Conservation (phyloP, 108 stramenopile species). For the Skeletonema grethae region DNA sequence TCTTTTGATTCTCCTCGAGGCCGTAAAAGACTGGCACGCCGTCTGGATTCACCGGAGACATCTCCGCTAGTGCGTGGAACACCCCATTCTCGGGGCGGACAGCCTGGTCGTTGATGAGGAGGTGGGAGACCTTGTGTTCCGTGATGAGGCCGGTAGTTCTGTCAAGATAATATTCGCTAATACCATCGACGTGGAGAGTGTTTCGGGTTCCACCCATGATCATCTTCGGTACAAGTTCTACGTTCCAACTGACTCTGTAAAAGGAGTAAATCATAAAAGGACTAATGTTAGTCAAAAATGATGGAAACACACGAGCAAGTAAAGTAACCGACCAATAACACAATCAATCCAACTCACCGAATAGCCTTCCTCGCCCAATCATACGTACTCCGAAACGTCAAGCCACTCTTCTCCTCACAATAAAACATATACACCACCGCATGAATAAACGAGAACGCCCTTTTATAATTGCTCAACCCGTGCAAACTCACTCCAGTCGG, state of each 20-base stretch:
- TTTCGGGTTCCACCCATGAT: slow-evolving; percentile 69
- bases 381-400: slow-evolving; percentile 71
- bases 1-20: not conserved
- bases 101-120: slow-evolving; percentile 71
- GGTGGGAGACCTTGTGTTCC: slow-evolving; percentile 73
- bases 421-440: slow-evolving; percentile 74
- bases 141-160: slow-evolving; percentile 65
- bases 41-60: slow-evolving; percentile 33
- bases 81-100: slow-evolving; percentile 68
- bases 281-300: not conserved
- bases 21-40: slow-evolving; percentile 29
- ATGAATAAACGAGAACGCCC: slow-evolving; percentile 68
- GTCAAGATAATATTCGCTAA: slow-evolving; percentile 77
- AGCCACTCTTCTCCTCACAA: slow-evolving; percentile 58
- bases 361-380: slow-evolving; percentile 80
- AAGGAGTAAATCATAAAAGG: not conserved
- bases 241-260: slow-evolving; percentile 75
- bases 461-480: slow-evolving; percentile 73
- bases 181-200: slow-evolving; percentile 79
- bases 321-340: not conserved
- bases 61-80: slow-evolving; percentile 59
- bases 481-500: slow-evolving; percentile 73
- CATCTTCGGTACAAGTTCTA: slow-evolving; percentile 71
- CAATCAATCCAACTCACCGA: slow-evolving; percentile 28
- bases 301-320: not conserved